Evolutionary conservation across 768 basidiomycete genomes (phyloP).

Genomic region (Phylloporus scabripes): DNA sequence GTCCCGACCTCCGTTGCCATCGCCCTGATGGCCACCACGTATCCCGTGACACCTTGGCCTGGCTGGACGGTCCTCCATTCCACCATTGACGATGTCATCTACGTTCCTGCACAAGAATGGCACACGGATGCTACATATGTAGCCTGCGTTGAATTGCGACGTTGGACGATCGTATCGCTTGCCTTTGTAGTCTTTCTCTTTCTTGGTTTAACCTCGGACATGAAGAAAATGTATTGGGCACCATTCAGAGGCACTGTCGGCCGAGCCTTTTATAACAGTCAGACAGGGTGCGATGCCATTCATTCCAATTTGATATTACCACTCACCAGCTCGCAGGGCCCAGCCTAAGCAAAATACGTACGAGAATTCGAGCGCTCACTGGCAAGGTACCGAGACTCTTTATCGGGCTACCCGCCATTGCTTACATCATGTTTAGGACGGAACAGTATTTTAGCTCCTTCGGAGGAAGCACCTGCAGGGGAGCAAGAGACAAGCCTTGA

Average conservation of each 20-base stretch:
- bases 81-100: slow-evolving; percentile 3
- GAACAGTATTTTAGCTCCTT: neutral
- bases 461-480: neutral
- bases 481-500: neutral
- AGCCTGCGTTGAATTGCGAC: slow-evolving; percentile 9
- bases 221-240: slow-evolving; percentile 11
- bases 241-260: slow-evolving; percentile 1
- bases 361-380: neutral
- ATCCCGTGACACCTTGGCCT: slow-evolving; percentile 15
- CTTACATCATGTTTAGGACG: neutral
- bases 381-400: neutral
- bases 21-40: slow-evolving; percentile 1
- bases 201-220: slow-evolving; percentile 14
- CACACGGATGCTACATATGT: neutral
- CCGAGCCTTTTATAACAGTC: neutral
- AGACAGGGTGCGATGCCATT: neutral
- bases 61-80: slow-evolving; percentile 18
- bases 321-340: neutral
- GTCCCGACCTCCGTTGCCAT: slow-evolving; percentile 12
- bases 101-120: slow-evolving; percentile 10
- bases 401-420: neutral
- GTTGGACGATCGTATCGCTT: slow-evolving; percentile 14
- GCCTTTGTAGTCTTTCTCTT: slow-evolving; percentile 13
- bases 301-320: neutral
- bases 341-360: neutral